Percentiles rank a stretch among this genome's conserved stretches.
Conservation (phyloP, 228 moss, liverwort and hornwort genomes). For the Sphagnum magellanicum region DNA sequence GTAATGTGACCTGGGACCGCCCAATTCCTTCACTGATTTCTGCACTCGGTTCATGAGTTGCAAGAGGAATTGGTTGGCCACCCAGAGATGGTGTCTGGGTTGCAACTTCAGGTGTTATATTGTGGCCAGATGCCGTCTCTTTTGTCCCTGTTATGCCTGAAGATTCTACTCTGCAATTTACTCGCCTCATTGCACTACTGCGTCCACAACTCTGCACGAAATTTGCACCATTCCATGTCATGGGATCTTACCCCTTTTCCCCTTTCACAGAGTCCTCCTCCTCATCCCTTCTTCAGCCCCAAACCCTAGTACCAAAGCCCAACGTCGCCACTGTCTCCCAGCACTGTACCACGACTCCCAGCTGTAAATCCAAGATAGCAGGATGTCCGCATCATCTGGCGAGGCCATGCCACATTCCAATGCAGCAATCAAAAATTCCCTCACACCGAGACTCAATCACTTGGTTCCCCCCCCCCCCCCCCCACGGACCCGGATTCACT, state of each 20-base stretch:
- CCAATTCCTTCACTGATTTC: conserved; percentile 28
- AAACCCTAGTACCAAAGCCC: conserved; percentile 5
- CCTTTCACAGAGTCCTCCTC: conserved; percentile 4
- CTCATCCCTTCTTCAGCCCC: neutral
- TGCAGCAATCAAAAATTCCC: neutral
- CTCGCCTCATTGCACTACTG: conserved; percentile 30
- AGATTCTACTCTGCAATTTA: conserved; percentile 9
- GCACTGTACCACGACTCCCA: no score
- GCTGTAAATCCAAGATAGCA: neutral
- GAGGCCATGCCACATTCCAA: neutral
- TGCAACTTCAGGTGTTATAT: neutral
- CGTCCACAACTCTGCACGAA: conserved; percentile 7
- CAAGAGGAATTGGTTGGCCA: conserved; percentile 6
- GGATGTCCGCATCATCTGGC: neutral
- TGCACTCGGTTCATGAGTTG: conserved; percentile 42
- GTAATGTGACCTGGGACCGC: conserved; percentile 64
- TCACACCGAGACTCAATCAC: no score
- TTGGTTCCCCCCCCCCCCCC: no score
- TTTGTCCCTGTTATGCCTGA: conserved; percentile 13
- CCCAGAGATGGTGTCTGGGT: neutral
- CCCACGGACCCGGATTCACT: no score
- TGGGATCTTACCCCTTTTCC: conserved; percentile 1
- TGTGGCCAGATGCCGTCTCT: conserved; percentile 12
- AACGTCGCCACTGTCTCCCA: conserved; percentile 5
- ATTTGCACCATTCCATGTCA: conserved; percentile 9